phyloP scores from a whole-genome alignment of 1,284 basidiomycete genomes.

The Trichosporon sp. region DNA sequence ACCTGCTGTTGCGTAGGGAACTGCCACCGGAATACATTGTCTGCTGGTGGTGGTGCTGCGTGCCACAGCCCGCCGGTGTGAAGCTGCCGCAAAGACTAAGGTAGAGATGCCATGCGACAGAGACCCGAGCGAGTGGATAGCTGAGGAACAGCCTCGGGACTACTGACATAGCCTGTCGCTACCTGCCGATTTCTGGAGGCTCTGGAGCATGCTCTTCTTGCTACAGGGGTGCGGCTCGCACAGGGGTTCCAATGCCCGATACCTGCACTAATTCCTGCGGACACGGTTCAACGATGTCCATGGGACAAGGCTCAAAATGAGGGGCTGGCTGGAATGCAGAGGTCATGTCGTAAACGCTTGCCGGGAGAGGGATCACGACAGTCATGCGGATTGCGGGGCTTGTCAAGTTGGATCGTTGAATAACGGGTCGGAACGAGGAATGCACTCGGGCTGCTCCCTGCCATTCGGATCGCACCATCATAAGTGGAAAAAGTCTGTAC shows the following conservation, averaged over 20 bases:
- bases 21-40: not conserved
- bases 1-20: not conserved
- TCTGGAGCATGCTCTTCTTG: not conserved
- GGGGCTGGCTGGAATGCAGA: not conserved
- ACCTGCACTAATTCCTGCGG: not conserved
- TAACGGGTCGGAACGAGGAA: not conserved
- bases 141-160: not conserved
- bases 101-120: not conserved
- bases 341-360: not conserved
- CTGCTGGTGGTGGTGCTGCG: not conserved
- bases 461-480: too few species aligned
- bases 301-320: not conserved
- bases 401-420: not conserved
- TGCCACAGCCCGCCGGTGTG: not conserved
- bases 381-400: not conserved
- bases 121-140: not conserved
- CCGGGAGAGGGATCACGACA: not conserved
- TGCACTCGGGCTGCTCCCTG: not conserved
- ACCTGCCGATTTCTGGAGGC: not conserved
- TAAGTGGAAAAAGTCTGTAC: too few species aligned
- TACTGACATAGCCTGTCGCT: not conserved
- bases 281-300: too few species aligned
- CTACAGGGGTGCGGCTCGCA: too few species aligned
- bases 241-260: too few species aligned
- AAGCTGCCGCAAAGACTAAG: not conserved